Evolutionary conservation across 768 basidiomycete species (phyloP), one percentile per base, ranked within the genome.

Genomic region (Erythrobasidium yunnanense): DNA sequence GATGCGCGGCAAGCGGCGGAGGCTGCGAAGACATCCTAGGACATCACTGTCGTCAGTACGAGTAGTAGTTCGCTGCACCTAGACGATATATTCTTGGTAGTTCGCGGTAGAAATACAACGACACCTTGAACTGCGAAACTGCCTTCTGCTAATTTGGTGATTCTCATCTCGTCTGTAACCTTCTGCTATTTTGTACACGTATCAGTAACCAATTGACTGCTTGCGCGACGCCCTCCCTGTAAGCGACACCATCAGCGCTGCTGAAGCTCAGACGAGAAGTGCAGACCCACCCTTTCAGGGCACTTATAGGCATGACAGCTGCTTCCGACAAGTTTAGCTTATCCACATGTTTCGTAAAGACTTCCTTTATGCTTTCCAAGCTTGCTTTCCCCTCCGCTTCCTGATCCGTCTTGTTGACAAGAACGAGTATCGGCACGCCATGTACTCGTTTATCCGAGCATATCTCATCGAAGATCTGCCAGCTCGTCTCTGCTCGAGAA

Each of bases 381-480:
- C 88, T 87, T 32, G 38, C 11, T n/a, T 42, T 42, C 38, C 96
- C 79, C 70, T 86, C 86, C 18, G 79, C 76, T 0, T 86, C 85
- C 2, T 81, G 83, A 71, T 97, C 95, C 75, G 96, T 93, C 75
- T 99, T 97, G 78, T 97, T 97, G 27, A 92, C 95, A 18, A 96
- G 81, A 8, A 99, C 83, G 4, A 99, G 80, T 1, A 95, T 81
- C 0, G 93, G 95, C 1, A 96, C 83, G 55, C 86, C 86, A 25
- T 96, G 84, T 30, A 92, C 90, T 71, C 90, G 86, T 0, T 89
- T 91, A 0, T 87, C 84, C 17, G 95, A 83, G 4, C 96, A 90
- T 6, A 83, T 81, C 72, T 95, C 90, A 95, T 93, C 91, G 71
- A 99, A 97, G 6, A 90, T 92, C 69, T 90, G 87, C 93, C 93